Evolutionary conservation across 768 basidiomycete genomes (phyloP), one percentile per base, ranked within the genome.

Genomic region (Hortiboletus campestris): DNA sequence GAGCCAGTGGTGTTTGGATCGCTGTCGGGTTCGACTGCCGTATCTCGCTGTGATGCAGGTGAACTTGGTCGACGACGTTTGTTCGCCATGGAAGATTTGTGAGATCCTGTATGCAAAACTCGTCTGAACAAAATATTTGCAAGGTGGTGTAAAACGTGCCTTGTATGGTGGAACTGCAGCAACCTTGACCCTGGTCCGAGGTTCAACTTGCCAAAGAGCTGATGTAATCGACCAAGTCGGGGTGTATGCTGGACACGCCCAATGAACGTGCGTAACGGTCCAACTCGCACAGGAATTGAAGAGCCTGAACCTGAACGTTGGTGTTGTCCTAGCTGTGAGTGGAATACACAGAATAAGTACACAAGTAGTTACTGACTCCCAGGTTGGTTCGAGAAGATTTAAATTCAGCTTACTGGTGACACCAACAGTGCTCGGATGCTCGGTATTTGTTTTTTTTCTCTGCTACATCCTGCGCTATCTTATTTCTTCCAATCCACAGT

Each of bases 401-500:
- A 13, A 12, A 34, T 34, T 13, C 32, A 12, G 32, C 32, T 13
- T 10, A 31, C 29, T 29, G 29, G 1, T 10, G 2, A 17, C 17
- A 9, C 17, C 48, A 25, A 22, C 20, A 12, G 10, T 41, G 12
- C 51, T 45, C 22, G 22, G 12, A 63, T 63, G 63, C 59, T 63
- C 2, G 63, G 63, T 63, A 63, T 42, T 38, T 45, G 16, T 20
- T n/a, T 49, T 43, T 47, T 16, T 36, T n/a, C 29, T 51, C 17
- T 29, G 4, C 29, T 13, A 17, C 40, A 13, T 25, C 29, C 14
- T 10, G 2, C 25, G 14, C 6, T 13, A 20, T 35, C 53, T 44
- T 12, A 63, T 38, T 19, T 43, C 34, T 43, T 51, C 25, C 50
- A 20, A 41, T 10, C 4, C 13, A 2, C 8, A 95, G 95, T 98